Evolutionary conservation across 169 alveolate species (phyloP), one percentile per base, ranked within the genome.

Genomic region (Cryptosporidium parvum): DNA sequence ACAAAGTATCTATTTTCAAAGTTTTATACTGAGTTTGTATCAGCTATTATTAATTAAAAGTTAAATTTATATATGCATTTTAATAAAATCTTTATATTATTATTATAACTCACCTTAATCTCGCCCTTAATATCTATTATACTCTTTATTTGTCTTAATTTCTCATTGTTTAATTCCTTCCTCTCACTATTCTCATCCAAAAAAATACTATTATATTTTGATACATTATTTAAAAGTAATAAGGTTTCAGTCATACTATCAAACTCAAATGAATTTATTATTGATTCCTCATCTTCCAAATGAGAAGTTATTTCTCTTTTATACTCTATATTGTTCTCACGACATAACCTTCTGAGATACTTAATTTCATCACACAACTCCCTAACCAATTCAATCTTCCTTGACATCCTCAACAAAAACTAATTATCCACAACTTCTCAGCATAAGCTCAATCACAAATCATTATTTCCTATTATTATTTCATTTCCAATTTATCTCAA

Each of bases 251-350:
- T 44, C 75, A 80, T 80, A 31, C 68, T 80, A 23, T 80, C 89
- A 65, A 80, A 59, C n/a, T 80, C 89, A 44, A 80, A 80, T 26
- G 89, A 80, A 42, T 62, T 80, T 35, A 80, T 35, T 62, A 80
- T 80, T 8, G 89, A 61, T 23, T 80, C 68, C 16, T 80, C 89
- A 9, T 80, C 89, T 48, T 80, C 80, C 33, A 80, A 80, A 52
- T 73, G 86, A 21, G 39, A 18, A 8, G 89, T 62, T 29, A n/a
- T 80, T 44, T 80, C 89, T 26, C 80, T 80, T 42, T 45, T 80
- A 26, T 23, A 65, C 3, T 58, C 35, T 62, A 80, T 80, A 26
- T 59, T 80, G 42, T 80, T 80, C 33, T 65, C 59, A 44, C 42
- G 42, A n/a, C 89, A 80, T 39, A 80, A 42, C 42, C 26, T 62